Evolutionary conservation across 129 eudicot genomes (phyloP).

Genomic region (Escallonia herrerae): DNA sequence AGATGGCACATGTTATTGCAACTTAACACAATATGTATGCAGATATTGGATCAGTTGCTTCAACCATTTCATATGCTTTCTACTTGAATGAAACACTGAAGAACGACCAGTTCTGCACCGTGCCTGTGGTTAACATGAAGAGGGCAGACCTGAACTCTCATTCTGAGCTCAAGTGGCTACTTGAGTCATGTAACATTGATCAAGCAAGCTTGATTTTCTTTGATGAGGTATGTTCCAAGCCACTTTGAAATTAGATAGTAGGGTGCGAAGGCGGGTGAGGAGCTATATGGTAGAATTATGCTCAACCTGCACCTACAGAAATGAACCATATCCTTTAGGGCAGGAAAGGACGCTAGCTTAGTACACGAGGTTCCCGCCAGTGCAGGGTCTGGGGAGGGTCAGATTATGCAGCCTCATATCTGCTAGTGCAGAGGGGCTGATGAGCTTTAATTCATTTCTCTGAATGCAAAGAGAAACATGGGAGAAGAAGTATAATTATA

Average conservation of each 20-base stretch:
- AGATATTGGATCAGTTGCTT: slow-evolving; percentile 66
- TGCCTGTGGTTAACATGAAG: slow-evolving; percentile 65
- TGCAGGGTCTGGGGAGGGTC: no score
- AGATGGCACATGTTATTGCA: not conserved
- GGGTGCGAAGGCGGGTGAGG: not conserved
- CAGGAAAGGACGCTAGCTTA: no score
- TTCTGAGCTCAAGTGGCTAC: slow-evolving; percentile 64
- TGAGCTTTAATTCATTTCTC: no score
- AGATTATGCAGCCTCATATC: no score
- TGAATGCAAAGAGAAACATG: no score
- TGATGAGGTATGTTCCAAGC: slow-evolving; percentile 46
- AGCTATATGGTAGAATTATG: no score
- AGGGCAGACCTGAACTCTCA: slow-evolving; percentile 48
- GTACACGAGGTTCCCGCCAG: no score
- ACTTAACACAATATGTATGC: slow-evolving; percentile 13
- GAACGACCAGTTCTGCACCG: slow-evolving; percentile 45
- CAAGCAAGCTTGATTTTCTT: slow-evolving; percentile 44
- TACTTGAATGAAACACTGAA: slow-evolving; percentile 39
- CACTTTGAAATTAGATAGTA: not conserved
- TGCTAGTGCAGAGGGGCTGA: no score
- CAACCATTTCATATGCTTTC: slow-evolving; percentile 65
- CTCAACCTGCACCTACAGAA: no score
- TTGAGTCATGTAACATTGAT: slow-evolving; percentile 51
- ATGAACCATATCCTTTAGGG: no score
- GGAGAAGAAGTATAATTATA: no score